Evolutionary conservation across 345 rosid species (phyloP).

Genomic region (Angophora floribunda): DNA sequence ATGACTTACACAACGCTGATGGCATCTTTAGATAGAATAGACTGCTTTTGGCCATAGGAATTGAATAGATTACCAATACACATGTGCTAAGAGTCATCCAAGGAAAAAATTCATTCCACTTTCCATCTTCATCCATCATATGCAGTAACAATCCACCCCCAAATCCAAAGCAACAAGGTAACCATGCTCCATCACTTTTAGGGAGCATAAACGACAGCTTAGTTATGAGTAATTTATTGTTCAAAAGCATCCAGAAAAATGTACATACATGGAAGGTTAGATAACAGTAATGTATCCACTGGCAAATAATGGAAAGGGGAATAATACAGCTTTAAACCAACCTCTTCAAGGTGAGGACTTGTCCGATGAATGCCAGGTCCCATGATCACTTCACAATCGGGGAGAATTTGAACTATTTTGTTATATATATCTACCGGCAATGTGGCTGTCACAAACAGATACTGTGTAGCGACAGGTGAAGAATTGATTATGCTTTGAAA

Average conservation of each 20-base stretch:
- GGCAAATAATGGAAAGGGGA: not conserved
- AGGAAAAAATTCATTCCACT: not conserved
- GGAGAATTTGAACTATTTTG: constrained; percentile 76
- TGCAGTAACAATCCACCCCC: not conserved
- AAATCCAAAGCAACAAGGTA: not conserved
- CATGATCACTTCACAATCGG: constrained; percentile 81
- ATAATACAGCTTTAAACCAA: constrained; percentile 8
- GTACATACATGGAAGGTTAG: not conserved
- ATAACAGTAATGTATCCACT: not conserved
- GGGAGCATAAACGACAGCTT: not conserved
- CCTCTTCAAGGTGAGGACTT: constrained; percentile 87
- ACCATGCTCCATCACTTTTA: not conserved
- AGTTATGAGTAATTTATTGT: not conserved
- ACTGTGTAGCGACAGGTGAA: not conserved
- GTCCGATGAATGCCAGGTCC: constrained; percentile 91
- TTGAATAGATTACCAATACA: not conserved
- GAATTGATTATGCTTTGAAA: constrained; percentile 48
- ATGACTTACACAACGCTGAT: not conserved
- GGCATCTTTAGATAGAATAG: not conserved
- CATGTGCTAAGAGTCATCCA: not conserved
- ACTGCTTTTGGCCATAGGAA: not conserved
- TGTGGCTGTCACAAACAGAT: constrained; percentile 92
- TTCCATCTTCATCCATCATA: not conserved
- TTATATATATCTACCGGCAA: constrained; percentile 75
- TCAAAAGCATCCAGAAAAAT: constrained; percentile 4